phyloP scores from a whole-genome alignment of 768 basidiomycete species.

The Trametes maxima region DNA sequence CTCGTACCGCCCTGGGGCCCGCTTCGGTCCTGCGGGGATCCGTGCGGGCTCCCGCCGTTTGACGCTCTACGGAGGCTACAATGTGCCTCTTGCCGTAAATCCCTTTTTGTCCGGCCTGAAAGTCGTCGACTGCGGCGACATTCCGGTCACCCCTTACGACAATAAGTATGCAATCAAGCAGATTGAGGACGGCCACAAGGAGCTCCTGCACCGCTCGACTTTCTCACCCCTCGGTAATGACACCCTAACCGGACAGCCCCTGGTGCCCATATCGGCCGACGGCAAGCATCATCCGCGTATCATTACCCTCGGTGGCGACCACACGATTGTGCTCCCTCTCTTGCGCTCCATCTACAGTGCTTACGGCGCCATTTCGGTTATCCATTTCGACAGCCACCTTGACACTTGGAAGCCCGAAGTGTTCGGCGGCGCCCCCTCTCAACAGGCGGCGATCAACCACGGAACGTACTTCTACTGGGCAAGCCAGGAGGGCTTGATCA shows the following conservation, averaged over 20 bases:
- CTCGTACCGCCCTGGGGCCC: slow-evolving; percentile 80
- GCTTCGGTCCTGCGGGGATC: slow-evolving; percentile 86
- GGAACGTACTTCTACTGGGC: slow-evolving; percentile 94
- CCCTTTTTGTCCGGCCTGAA: slow-evolving; percentile 70
- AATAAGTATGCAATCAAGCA: slow-evolving; percentile 73
- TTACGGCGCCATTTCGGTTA: slow-evolving; percentile 80
- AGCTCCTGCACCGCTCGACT: slow-evolving; percentile 63
- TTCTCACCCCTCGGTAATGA: slow-evolving; percentile 68
- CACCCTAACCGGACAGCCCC: slow-evolving; percentile 55
- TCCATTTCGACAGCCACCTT: slow-evolving; percentile 87
- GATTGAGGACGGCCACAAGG: slow-evolving; percentile 73
- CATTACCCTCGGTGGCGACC: slow-evolving; percentile 86
- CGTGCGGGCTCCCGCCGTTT: slow-evolving; percentile 76
- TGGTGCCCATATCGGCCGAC: slow-evolving; percentile 63
- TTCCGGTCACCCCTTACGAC: slow-evolving; percentile 78
- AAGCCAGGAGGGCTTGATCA: slow-evolving; percentile 77
- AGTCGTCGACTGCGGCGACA: slow-evolving; percentile 79
- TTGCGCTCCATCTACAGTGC: slow-evolving; percentile 71
- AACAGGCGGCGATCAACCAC: slow-evolving; percentile 78
- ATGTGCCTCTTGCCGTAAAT: slow-evolving; percentile 72
- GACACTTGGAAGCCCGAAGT: slow-evolving; percentile 79
- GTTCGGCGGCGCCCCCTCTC: slow-evolving; percentile 73
- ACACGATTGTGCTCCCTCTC: slow-evolving; percentile 75
- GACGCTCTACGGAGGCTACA: slow-evolving; percentile 77
- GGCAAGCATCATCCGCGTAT: slow-evolving; percentile 78